Base-by-base conservation (phyloP, 2,329 filamentous ascomycete genomes). In the Allantophomopsis lycopodina region DNA sequence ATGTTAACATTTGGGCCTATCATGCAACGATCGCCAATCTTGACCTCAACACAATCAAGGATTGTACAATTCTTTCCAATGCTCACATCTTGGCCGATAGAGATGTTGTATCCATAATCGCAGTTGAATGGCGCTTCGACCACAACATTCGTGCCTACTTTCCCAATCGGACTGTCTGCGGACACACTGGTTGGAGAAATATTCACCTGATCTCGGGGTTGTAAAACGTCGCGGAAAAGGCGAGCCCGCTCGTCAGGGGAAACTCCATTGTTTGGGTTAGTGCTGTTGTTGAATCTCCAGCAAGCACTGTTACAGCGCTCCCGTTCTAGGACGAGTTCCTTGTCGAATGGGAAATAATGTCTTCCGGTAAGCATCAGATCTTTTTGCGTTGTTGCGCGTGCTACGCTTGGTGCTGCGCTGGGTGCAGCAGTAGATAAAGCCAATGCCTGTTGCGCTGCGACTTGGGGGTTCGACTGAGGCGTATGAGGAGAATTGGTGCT, bases 41-140 rank as follows among this genome's bases (percentile, higher is more conserved):
- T 76, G 44, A 96, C 82, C 46, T 79, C 71, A 55, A 79, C 83
- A n/a, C 87, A 79, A 56, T 98, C 91, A 41, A 88, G 76, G 53
- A 96, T 80, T 18, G 78, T 79, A 59, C 88, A 95, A 52, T 85
- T 83, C 40, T 83, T 73, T 14, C 82, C 84, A 48, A 98, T 83
- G 40, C 79, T 73, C 2, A 93, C 85, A 46, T 91, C 79, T 49
- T 88, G 80, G 11, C 84, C 88, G 48, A 98, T 83, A 36, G 73
- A 73, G 50, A 96, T 82, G 57, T 98, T 96, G 63, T 94, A 96
- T 1, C 91, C 91, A 53, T 95, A 95, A 53, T 95, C 87, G 56
- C 89, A 95, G 36, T 71, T 79, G 58, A 98, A 96, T 0, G 89
- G 89, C 2, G 83, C 77, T 52, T 94, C 86, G 18, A 98, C 82